These are phyloP conservation scores for Biscogniauxia marginata DNA, from an alignment of 2,329 filamentous ascomycete species.

Conservation along the genomic window DNA sequence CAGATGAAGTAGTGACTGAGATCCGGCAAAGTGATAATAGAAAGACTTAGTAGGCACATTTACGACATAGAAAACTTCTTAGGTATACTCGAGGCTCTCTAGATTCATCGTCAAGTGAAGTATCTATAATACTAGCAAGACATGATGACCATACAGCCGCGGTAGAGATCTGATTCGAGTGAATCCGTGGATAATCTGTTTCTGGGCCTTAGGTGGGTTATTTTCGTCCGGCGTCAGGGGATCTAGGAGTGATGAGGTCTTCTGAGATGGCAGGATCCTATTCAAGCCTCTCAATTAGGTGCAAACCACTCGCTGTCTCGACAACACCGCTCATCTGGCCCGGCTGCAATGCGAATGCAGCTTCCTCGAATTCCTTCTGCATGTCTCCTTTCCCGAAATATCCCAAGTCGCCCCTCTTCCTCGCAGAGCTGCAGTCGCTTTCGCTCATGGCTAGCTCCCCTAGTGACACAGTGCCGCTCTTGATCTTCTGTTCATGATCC, in stretches of 20 bases:
- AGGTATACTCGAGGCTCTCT: no score
- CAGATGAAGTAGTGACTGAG: no score
- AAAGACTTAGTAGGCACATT: no score
- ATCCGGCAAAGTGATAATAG: no score
- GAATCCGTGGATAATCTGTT: neutral
- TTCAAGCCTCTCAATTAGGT: conserved; percentile 75
- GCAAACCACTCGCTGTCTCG: conserved; percentile 89
- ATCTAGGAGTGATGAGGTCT: neutral
- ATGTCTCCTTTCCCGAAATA: conserved; percentile 95
- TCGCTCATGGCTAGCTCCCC: conserved; percentile 85
- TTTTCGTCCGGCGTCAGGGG: neutral
- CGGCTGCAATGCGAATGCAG: conserved; percentile 83
- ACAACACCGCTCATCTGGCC: conserved; percentile 86
- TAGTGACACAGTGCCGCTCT: conserved; percentile 64
- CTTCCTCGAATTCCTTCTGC: conserved; percentile 98
- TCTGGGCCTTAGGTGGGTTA: neutral
- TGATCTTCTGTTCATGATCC: conserved; percentile 73
- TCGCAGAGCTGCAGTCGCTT: conserved; percentile 92
- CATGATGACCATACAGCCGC: no score
- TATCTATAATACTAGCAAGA: no score
- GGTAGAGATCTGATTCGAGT: neutral
- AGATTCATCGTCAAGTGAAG: no score
- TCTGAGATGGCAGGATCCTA: conserved; percentile 12
- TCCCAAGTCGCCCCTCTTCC: conserved; percentile 91
- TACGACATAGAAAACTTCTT: no score